Evolutionary conservation across 2,329 filamentous ascomycete genomes (phyloP).

Genomic region (Talaromyces atroroseus): DNA sequence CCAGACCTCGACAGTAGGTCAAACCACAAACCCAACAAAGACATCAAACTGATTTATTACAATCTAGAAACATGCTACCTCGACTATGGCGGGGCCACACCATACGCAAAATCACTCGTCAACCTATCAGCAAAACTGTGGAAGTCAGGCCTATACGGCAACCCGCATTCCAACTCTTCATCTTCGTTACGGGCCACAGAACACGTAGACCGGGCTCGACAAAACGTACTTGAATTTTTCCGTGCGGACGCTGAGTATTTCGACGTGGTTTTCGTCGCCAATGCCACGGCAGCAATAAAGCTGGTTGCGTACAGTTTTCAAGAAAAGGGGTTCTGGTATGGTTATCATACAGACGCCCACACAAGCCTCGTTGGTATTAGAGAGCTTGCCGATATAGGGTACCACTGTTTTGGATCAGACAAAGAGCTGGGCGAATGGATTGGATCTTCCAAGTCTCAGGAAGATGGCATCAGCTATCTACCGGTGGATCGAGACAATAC

Average conservation of each 20-base stretch:
- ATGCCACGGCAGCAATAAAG: conserved; percentile 87
- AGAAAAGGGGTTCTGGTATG: conserved; percentile 63
- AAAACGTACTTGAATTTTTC: conserved; percentile 68
- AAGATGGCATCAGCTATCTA: not conserved
- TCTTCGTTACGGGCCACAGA: conserved; percentile 72
- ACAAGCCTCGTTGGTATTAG: conserved; percentile 80
- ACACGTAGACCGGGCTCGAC: conserved; percentile 68
- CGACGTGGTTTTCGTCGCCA: conserved; percentile 84
- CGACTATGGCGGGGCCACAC: conserved; percentile 87
- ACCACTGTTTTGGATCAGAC: conserved; percentile 60
- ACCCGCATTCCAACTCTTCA: conserved; percentile 80
- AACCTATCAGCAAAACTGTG: conserved; percentile 73
- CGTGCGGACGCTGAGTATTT: conserved; percentile 74
- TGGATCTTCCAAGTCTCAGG: not conserved
- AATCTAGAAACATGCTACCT: conserved; percentile 53
- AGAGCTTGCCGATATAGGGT: conserved; percentile 59
- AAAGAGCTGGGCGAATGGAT: conserved; percentile 62
- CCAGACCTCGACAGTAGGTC: conserved; percentile 4
- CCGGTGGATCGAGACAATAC: conserved; percentile 22
- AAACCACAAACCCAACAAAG: not conserved
- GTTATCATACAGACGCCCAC: conserved; percentile 77
- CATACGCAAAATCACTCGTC: conserved; percentile 73
- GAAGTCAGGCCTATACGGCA: conserved; percentile 72
- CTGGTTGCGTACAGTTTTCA: conserved; percentile 73
- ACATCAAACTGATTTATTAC: not conserved